phyloP scores from a whole-genome alignment of 1,139 yeast genomes.

The Candida sanyaensis region DNA sequence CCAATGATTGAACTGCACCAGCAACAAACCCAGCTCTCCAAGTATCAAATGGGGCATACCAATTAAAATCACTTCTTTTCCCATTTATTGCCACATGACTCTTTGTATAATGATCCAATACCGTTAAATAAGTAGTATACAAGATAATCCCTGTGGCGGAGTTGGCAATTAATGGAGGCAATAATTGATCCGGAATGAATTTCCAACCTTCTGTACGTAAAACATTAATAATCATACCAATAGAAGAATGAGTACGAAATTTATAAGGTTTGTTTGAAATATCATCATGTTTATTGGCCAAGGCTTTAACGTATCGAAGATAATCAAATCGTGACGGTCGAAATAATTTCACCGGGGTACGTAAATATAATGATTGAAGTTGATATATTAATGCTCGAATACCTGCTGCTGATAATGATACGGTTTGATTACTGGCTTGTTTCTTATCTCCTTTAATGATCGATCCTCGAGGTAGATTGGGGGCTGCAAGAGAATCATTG shows the following conservation, averaged over 20 bases:
- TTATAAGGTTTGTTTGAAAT: slow-evolving; percentile 61
- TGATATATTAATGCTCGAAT: slow-evolving; percentile 83
- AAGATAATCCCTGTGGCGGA: slow-evolving; percentile 84
- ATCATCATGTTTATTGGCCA: slow-evolving; percentile 50
- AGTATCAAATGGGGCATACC: slow-evolving; percentile 51
- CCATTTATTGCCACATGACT: slow-evolving; percentile 6
- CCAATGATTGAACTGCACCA: slow-evolving; percentile 83
- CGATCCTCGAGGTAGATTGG: background rate
- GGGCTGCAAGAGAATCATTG: background rate
- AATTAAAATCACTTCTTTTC: slow-evolving; percentile 13
- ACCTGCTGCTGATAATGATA: slow-evolving; percentile 69
- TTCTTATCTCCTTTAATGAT: background rate
- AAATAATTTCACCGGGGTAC: slow-evolving; percentile 85
- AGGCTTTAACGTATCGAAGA: slow-evolving; percentile 60
- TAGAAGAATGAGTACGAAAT: slow-evolving; percentile 71
- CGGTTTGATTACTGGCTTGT: slow-evolving; percentile 35
- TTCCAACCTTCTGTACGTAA: slow-evolving; percentile 81
- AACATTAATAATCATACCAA: slow-evolving; percentile 73
- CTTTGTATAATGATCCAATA: slow-evolving; percentile 35
- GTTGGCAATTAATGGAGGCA: slow-evolving; percentile 88
- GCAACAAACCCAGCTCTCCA: slow-evolving; percentile 84
- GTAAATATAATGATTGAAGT: slow-evolving; percentile 70
- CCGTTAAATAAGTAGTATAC: slow-evolving; percentile 74
- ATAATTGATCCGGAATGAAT: slow-evolving; percentile 77
- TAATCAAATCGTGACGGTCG: slow-evolving; percentile 91